These are phyloP conservation scores for Ophiosphaerella narmari DNA, from an alignment of 2,329 filamentous ascomycete genomes.

Conservation along the genomic window DNA sequence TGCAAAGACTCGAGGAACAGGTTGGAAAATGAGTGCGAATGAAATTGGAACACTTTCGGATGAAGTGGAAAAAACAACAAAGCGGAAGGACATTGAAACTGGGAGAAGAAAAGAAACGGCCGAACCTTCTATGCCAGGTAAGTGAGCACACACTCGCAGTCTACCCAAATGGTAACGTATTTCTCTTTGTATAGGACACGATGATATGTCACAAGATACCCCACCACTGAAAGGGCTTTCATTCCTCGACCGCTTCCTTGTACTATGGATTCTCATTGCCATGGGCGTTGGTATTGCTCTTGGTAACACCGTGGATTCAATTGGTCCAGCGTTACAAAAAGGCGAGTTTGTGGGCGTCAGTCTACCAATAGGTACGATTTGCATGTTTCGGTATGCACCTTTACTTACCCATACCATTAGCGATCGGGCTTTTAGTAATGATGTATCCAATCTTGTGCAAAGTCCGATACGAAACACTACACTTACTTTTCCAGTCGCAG, in stretches of 20 bases:
- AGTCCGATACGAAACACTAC: constrained; percentile 76
- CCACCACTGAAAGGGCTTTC: constrained; percentile 48
- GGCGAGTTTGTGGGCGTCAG: constrained; percentile 75
- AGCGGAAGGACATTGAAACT: constrained; percentile 13
- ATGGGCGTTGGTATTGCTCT: constrained; percentile 77
- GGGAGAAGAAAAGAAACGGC: background rate
- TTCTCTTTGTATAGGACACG: background rate
- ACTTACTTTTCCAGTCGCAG: constrained; percentile 64
- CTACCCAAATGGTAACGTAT: constrained; percentile 4
- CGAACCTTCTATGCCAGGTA: background rate
- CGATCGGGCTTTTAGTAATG: constrained; percentile 82
- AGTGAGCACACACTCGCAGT: background rate
- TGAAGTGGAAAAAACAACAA: background rate
- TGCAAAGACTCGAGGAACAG: too few species aligned
- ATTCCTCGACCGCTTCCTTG: constrained; percentile 53
- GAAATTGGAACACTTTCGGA: too few species aligned
- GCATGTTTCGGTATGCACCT: background rate
- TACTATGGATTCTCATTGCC: constrained; percentile 72
- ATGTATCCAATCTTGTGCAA: constrained; percentile 95
- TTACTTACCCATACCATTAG: constrained; percentile 47
- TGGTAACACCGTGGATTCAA: constrained; percentile 72
- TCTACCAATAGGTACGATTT: constrained; percentile 63
- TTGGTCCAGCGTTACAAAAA: constrained; percentile 66
- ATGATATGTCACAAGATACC: constrained; percentile 5
- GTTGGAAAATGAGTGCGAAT: too few species aligned